phyloP scores from a whole-genome alignment of 495 filamentous ascomycete species.

The Pyrenopolyporus hunteri region DNA sequence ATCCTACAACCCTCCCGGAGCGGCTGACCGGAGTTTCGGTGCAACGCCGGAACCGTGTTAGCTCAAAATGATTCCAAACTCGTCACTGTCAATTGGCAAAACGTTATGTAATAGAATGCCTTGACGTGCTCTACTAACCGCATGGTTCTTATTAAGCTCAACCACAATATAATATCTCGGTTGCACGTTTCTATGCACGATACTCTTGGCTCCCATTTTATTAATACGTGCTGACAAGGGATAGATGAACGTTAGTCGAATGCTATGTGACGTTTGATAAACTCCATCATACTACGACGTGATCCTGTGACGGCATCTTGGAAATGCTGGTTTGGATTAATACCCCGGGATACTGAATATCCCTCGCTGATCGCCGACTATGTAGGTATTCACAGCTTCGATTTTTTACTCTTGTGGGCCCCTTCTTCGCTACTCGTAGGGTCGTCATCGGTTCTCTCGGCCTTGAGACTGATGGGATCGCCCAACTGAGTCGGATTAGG shows the following conservation, averaged over 20 bases:
- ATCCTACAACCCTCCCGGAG: not conserved
- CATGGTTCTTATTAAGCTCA: not conserved
- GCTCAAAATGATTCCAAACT: conserved; percentile 1
- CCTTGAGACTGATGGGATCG: conserved; percentile 51
- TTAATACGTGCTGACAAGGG: not conserved
- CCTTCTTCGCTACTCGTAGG: conserved; percentile 26
- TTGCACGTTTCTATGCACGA: not conserved
- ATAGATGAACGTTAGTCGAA: not conserved
- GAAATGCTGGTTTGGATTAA: no score
- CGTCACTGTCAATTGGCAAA: not conserved
- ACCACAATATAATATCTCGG: not conserved
- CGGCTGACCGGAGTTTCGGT: not conserved
- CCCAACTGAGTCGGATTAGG: conserved; percentile 51
- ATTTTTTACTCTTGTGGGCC: conserved; percentile 20
- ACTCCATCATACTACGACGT: not conserved
- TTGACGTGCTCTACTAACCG: not conserved
- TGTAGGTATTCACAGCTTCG: conserved; percentile 29
- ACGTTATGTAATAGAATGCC: not conserved
- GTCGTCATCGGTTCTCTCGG: conserved; percentile 45
- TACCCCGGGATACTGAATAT: no score
- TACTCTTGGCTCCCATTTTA: not conserved
- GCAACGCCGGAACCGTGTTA: not conserved
- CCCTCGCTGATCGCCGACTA: no score
- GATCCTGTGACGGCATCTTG: no score
- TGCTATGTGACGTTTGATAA: not conserved